Evolutionary conservation across 2,329 filamentous ascomycete species (phyloP), one percentile per base, ranked within the genome.

Genomic region (Chaetomiaceae sp.): DNA sequence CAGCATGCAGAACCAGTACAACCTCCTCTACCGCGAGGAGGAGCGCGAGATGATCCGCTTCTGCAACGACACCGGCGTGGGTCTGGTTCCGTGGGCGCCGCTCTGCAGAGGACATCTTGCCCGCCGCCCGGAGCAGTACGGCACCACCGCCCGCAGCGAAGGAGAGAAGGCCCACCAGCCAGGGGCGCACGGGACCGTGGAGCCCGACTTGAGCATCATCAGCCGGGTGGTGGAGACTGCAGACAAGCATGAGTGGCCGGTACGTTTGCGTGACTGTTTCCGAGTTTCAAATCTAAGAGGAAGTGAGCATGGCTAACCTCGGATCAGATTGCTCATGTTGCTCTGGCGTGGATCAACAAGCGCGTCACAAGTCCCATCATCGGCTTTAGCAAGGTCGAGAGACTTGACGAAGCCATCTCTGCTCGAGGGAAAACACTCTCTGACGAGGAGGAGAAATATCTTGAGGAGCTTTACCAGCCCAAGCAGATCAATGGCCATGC

Each of bases 11-110:
- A 80, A 81, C 58, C 72, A 76, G 50, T 78, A 83, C 65, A 82
- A 79, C 59, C 66, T 81, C 8, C 61, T 80, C 4, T 83, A 84
- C 64, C 74, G 83, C n/a, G 83, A 87, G 62, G 83, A 86, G 51
- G 70, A 73, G 63, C 67, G 70, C 37, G 70, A 73, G 63, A 71
- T 72, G 69, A 71, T 64, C 59, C 65, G 65, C 31, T 72, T 68
- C 62, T 73, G 70, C 60, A 62, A 66, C 54, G 66, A 67, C 35
- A 71, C 69, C 1, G 69, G 69, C 20, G 68, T 72, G 5, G 69
- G 68, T 2, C 55, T 71, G 23, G 64, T 72, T 35, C 69, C 69
- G 8, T 72, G 68, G 68, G 63, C 67, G n/a, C 70, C 70, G 3
- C 60, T 71, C 3, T 68, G 66, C 55, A 60, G 67, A 4, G 69